These are phyloP conservation scores for Sonneratia caseolaris DNA, from an alignment of 345 rosid species.

Conservation along the genomic window DNA sequence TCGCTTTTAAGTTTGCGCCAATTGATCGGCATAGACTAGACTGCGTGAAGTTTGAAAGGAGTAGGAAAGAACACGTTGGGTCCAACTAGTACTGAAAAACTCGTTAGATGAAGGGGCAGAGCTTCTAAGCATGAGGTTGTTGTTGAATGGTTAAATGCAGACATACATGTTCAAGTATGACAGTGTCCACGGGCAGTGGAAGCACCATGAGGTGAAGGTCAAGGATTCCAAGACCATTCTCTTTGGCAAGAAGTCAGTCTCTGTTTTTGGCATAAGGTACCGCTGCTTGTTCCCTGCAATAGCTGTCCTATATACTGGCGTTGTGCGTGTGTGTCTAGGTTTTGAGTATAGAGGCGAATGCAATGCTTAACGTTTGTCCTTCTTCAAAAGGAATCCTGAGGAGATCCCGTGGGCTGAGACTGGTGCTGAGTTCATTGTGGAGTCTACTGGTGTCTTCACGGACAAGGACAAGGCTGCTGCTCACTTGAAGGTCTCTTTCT, in stretches of 20 bases:
- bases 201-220: slow-evolving; percentile 66
- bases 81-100: neutral
- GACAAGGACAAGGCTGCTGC: slow-evolving; percentile 96
- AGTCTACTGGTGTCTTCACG: slow-evolving; percentile 88
- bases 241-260: slow-evolving; percentile 64
- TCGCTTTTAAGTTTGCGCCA: neutral
- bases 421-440: slow-evolving; percentile 75
- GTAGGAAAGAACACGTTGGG: neutral
- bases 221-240: slow-evolving; percentile 83
- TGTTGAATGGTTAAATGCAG: slow-evolving; percentile 24
- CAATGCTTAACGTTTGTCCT: neutral
- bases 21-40: neutral
- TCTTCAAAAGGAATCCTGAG: slow-evolving; percentile 60
- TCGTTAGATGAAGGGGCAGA: neutral
- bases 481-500: slow-evolving; percentile 65
- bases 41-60: neutral
- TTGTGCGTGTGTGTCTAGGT: neutral
- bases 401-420: slow-evolving; percentile 82
- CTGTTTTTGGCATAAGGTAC: slow-evolving; percentile 69
- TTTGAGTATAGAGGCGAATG: neutral
- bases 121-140: neutral
- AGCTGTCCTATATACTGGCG: neutral
- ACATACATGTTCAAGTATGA: slow-evolving; percentile 93
- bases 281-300: neutral
- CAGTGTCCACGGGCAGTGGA: slow-evolving; percentile 94